Evolutionary conservation across 768 basidiomycete genomes (phyloP).

Genomic region (Infundibulicybe gibba): DNA sequence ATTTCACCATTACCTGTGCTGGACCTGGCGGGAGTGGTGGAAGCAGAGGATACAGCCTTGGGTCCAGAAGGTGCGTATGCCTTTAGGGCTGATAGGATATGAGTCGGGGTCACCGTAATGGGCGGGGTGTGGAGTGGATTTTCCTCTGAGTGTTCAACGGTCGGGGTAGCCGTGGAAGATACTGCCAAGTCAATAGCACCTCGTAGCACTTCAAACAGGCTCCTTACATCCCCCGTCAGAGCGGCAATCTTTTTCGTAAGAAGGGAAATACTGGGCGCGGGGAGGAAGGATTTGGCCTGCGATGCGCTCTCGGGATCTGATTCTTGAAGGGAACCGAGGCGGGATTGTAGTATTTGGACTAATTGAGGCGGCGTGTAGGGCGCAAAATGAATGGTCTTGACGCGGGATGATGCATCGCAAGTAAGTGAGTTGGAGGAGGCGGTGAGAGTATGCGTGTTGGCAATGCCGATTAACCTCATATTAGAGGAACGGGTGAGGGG

Average conservation of each 20-base stretch:
- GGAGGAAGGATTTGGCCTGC: conserved; percentile 53
- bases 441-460: conserved; percentile 85
- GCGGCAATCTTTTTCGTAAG: conserved; percentile 80
- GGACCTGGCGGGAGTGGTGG: conserved; percentile 16
- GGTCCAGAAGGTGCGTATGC: conserved; percentile 47
- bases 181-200: conserved; percentile 73
- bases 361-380: conserved; percentile 77
- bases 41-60: conserved; percentile 14
- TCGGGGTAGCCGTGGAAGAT: conserved; percentile 16
- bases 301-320: conserved; percentile 19
- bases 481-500: conserved; percentile 46
- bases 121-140: conserved; percentile 32
- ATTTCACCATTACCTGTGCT: conserved; percentile 53
- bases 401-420: conserved; percentile 31
- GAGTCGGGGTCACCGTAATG: conserved; percentile 55
- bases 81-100: conserved; percentile 74
- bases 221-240: conserved; percentile 80
- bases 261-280: conserved; percentile 59
- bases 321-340: conserved; percentile 52
- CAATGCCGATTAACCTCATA: conserved; percentile 78
- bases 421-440: conserved; percentile 39
- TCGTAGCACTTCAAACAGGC: conserved; percentile 75
- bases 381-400: conserved; percentile 73
- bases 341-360: conserved; percentile 60
- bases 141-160: conserved; percentile 14